Conservation (phyloP, 768 basidiomycete genomes). For the Clitopilus passeckerianus region DNA sequence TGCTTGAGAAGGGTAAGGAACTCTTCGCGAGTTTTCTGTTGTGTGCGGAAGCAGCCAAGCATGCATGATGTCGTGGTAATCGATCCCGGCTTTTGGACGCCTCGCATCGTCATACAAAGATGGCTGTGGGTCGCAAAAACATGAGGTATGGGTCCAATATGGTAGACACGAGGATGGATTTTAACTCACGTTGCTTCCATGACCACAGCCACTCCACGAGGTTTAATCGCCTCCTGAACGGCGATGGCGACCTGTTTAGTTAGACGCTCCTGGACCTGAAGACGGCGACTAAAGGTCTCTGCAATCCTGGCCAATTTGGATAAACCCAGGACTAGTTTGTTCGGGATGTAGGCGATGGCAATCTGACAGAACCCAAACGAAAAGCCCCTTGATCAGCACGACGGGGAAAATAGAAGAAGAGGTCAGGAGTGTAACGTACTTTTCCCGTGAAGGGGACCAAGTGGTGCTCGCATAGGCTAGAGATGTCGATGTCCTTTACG, state of each 20-base stretch:
- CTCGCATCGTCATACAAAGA: conserved; percentile 99
- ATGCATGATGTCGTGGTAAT: conserved; percentile 96
- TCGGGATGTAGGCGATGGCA: conserved; percentile 97
- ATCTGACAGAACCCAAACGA: conserved; percentile 47
- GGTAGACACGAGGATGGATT: conserved; percentile 2
- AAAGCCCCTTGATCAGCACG: conserved; percentile 11
- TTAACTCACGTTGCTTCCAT: conserved; percentile 90
- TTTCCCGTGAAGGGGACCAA: conserved; percentile 97
- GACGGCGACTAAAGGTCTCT: conserved; percentile 91
- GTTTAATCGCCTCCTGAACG: conserved; percentile 97
- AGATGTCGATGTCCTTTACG: conserved; percentile 95
- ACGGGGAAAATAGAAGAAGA: conserved; percentile 3
- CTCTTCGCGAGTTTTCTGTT: conserved; percentile 97
- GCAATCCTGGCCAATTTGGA: conserved; percentile 97
- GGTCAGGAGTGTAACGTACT: conserved; percentile 38
- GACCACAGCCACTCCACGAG: conserved; percentile 96
- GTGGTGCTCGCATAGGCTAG: conserved; percentile 97
- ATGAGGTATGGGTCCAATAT: conserved; percentile 6
- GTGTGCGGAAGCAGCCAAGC: conserved; percentile 97
- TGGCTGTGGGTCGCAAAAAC: conserved; percentile 46
- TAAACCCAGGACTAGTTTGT: conserved; percentile 87
- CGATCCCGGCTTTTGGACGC: conserved; percentile 97
- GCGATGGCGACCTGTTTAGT: conserved; percentile 97
- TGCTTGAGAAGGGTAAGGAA: conserved; percentile 83
- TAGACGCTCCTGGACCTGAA: conserved; percentile 96